Base-by-base conservation (phyloP, 2,329 filamentous ascomycete genomes). In the Fusarium floridanum region DNA sequence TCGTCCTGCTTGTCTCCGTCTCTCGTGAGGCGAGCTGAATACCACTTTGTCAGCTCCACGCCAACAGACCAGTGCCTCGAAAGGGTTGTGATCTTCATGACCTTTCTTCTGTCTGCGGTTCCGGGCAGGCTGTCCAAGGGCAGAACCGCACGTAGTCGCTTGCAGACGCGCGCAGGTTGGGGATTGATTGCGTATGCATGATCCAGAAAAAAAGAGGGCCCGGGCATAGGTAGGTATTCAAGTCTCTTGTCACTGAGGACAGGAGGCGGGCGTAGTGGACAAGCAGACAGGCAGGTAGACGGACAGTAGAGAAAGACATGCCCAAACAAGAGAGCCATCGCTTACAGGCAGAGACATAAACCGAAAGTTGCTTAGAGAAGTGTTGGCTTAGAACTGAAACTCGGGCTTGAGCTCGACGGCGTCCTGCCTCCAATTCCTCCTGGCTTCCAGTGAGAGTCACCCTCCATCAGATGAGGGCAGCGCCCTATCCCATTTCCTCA, bases 141-240 rank as follows among this genome's bases (percentile, higher is more conserved):
- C n/a, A 41, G 24, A 34, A 27, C 53, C 50, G 37, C 32, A 66
- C 41, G 37, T 32, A 32, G 32, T 20, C 37, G 32, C 45, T 68
- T 56, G 36, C 48, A 55, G 16, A 61, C 5, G 24, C 32, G 20
- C 22, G 39, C 37, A 48, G 48, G 11, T 43, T 56, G 36, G 27
- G 50, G 60, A 60, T 64, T 55, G 61, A 60, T 64, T 55, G 61
- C 29, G 61, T 64, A 53, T 69, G 65, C 39, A 59, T 53, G 20
- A 72, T 61, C 50, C 56, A 64, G 37, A 57, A 61, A 61, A 37
- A 61, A 37, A 45, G 65, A 56, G 50, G 56, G 48, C 34, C 59
- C 39, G 8, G 32, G 37, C 36, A 50, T 56, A 32, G 29, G 29
- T 32, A 32, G 29, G 29, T 32, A 60, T 43, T 63, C 45, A 63